Base-by-base conservation (phyloP, 805 yeast genomes). In the Trichomonascus vanleenenianus region DNA sequence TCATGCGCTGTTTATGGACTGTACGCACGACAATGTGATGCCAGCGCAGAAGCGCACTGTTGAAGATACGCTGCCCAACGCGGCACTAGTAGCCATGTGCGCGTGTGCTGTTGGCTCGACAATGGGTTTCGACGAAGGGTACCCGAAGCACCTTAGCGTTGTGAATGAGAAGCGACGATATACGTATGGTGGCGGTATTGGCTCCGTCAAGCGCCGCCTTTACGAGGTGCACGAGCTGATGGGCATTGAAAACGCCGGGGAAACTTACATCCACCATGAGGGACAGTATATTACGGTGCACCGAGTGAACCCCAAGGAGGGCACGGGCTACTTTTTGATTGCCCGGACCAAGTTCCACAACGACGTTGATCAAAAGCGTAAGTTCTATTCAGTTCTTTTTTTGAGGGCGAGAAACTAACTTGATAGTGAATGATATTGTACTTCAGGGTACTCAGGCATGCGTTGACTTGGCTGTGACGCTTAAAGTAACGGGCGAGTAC, bases 1-100 rank as follows among this genome's bases (percentile, higher is more conserved):
- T 3, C 97, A 88, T 65, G 96, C 97, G 0, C 70, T 93, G 55
- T 83, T 91, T 56, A 91, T 93, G 97, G 97, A 93, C 60, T 91
- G 97, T 58, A 89, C 97, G 1, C 98, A 91, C 62, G 98, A 91
- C 63, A 91, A 91, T 59, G 93, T 88, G 65, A 82, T 80, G 16
- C 95, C 97, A 1, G 75, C 73, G 37, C 94, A 91, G 55, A 87
- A 84, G 65, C 78, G 97, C 60, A 88, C 96, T 0, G 83, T 86
- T 1, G 96, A 89, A 59, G 98, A 91, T 58, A 89, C 97, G 0
- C 71, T 91, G 37, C 95, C 97, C 8, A 91, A 84, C 57, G 97
- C 97, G 2, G 98, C 96, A 0, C 70, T 91, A 43, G 97, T 93
- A 3, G 82, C 97, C 0, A 76, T 91, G 61, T 89, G 97, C 57